Conservation (phyloP, 805 yeast genomes). For the Candida nemodendra region DNA sequence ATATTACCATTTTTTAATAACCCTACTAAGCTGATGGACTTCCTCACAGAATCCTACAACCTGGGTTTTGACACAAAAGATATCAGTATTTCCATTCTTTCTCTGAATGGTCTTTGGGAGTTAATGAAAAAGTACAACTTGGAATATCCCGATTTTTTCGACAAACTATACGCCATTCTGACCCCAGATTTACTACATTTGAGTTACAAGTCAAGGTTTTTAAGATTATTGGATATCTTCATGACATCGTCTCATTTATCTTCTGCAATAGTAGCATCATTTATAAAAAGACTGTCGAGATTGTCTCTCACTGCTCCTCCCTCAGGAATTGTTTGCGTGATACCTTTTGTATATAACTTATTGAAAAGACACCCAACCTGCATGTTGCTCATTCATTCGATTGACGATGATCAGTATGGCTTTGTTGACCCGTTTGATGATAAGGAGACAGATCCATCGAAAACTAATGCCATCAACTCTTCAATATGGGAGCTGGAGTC, state of each 20-base stretch:
- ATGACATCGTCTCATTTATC: slow-evolving; percentile 86
- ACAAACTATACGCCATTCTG: slow-evolving; percentile 75
- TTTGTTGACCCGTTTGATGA: slow-evolving; percentile 63
- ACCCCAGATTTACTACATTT: slow-evolving; percentile 75
- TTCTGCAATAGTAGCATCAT: slow-evolving; percentile 79
- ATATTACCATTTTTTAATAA: slow-evolving; percentile 76
- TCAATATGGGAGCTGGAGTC: slow-evolving; percentile 92
- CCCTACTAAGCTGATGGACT: slow-evolving; percentile 89
- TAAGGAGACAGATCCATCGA: slow-evolving; percentile 68
- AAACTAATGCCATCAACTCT: slow-evolving; percentile 76
- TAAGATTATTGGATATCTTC: slow-evolving; percentile 83
- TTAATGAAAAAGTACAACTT: slow-evolving; percentile 78
- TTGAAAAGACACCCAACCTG: slow-evolving; percentile 91
- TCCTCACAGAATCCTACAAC: slow-evolving; percentile 82
- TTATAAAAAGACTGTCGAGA: slow-evolving; percentile 79
- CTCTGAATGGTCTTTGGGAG: slow-evolving; percentile 85
- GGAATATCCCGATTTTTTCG: slow-evolving; percentile 89
- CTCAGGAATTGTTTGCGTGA: slow-evolving; percentile 78
- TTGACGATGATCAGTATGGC: slow-evolving; percentile 35
- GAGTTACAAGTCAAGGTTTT: slow-evolving; percentile 79
- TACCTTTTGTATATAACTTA: slow-evolving; percentile 90
- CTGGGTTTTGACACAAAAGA: slow-evolving; percentile 34
- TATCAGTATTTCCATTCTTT: slow-evolving; percentile 49
- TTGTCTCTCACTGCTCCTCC: slow-evolving; percentile 78
- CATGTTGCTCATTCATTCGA: slow-evolving; percentile 78